Evolutionary conservation across 352 stramenopile species (phyloP), one percentile per base, ranked within the genome.

Genomic region (Phytophthora pluvialis): DNA sequence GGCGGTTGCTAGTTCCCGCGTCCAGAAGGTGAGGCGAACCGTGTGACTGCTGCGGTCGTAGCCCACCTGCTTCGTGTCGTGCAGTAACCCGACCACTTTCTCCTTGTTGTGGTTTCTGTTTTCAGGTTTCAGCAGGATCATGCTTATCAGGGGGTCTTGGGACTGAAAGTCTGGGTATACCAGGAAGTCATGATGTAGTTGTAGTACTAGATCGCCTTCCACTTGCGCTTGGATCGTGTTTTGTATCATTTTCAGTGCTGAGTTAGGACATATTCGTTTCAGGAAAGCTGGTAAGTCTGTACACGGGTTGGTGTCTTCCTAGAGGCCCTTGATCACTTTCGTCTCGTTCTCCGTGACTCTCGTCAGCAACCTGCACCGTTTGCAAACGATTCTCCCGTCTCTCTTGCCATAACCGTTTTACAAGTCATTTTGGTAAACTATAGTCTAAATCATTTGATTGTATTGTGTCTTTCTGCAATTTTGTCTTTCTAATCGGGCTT

Each of bases 31-130:
- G 2, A 60, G 5, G 15, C 52, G 53, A 8, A 52, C 10, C 4
- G 32, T 18, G 13, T 52, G 53, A 1, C n/a, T 5, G 6, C 15
- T 9, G 18, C 1, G 12, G 21, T 60, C 43, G 16, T 52, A 60
- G 29, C 31, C 43, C 16, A 53, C n/a, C 21, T 62, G 54, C 18
- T 62, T 62, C 8, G 54, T 32, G n/a, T 62, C 43, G 40, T 36
- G 13, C 2, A 35, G 31, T 9, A 35, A 35, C 31, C 9, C 31
- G 42, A n/a, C 13, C 50, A 40, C 46, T 38, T n/a, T 18, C 21
- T 13, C 39, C 9, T 35, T 35, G 15, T 48, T 49, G 12, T 49
- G 6, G 38, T 29, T 36, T 9, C 38, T 15, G 9, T 35, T 35
- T 35, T 35, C 31, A 4, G 31, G 31, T 9, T 35, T 35, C 1